Base-by-base conservation (phyloP, 768 basidiomycete genomes). In the Butyriboletus loyo region DNA sequence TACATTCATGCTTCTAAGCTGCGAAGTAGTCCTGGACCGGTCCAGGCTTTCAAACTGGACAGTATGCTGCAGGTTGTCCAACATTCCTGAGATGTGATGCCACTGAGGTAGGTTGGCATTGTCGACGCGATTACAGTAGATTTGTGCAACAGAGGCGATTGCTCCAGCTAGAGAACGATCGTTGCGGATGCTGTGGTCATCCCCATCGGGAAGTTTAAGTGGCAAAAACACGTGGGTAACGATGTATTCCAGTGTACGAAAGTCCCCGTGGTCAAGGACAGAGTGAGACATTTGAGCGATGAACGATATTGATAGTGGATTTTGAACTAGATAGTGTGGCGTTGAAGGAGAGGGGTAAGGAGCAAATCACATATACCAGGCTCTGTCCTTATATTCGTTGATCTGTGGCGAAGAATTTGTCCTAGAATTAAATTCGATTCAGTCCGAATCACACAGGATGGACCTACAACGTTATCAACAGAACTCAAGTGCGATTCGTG, bases 211-310 rank as follows among this genome's bases (percentile, higher is more conserved):
- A 5, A 78, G 64, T 35, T 65, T 66, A 1, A 74, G 70, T 4
- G 78, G 79, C 8, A 71, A 55, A 54, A 79, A 77, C 0, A 80
- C 63, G 44, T 80, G 79, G 7, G 71, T 70, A 11, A 77, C 46
- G 28, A 71, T 56, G 55, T 76, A 80, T 43, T 57, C 40, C 31
- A 53, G 25, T 7, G 53, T 34, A 44, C 10, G 7, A 13, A 28
- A 6, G 19, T 52, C 56, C 31, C 11, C 27, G 38, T 9, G 17
- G 21, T 43, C 52, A 4, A 56, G 41, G 36, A 49, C 32, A 42
- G 51, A 36, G 39, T 6, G 22, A 19, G 46, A 31, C 61, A 63
- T 58, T 41, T 46, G 17, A 7, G 17, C 1, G 21, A n/a, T 46
- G 43, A 27, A 17, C 1, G 31, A 17, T 31, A 34, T 21, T 24